Base-by-base conservation (phyloP, 1,284 basidiomycete genomes). In the Tremellales sp. region DNA sequence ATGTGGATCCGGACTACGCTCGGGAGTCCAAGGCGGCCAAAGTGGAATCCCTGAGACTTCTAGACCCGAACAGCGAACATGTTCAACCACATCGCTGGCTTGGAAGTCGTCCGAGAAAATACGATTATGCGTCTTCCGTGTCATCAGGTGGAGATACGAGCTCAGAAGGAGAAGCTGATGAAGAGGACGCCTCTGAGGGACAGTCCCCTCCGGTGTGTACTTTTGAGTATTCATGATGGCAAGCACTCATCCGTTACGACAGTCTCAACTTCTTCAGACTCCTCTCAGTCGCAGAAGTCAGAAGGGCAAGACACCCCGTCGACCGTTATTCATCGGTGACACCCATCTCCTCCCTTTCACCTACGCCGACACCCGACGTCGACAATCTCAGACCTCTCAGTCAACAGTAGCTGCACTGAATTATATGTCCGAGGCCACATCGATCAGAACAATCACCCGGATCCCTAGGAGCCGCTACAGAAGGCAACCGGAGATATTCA, bases 301-400 rank as follows among this genome's bases (percentile, higher is more conserved):
- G n/a, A n/a, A n/a, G n/a, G n/a, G n/a, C n/a, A n/a, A n/a, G n/a
- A n/a, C 37, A 39, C 18, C 37, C 9, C 34, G 9, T 10, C 18
- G 34, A 14, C 34, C 50, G 2, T 45, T 53, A 29, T 54, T 57
- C 36, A 39, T 58, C 13, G 56, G 56, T 18, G 48, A 53, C 25
- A 58, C 56, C 21, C 49, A 53, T n/a, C 52, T 53, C 26, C 29
- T 35, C 6, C 56, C 53, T 0, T 58, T 55, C 41, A 58, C 56
- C 12, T 58, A 48, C 26, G 19, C n/a, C n/a, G n/a, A n/a, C n/a
- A 48, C 12, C 45, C 47, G 6, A 39, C 24, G 14, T 39, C 37
- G 8, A 39, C 24, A 26, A 21, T n/a, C n/a, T n/a, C n/a, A n/a
- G 8, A 22, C 37, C 37, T 39, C 37, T 16, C 34, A 9, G 34